Conservation (phyloP, 495 filamentous ascomycete genomes). For the Penicillium odoratum region DNA sequence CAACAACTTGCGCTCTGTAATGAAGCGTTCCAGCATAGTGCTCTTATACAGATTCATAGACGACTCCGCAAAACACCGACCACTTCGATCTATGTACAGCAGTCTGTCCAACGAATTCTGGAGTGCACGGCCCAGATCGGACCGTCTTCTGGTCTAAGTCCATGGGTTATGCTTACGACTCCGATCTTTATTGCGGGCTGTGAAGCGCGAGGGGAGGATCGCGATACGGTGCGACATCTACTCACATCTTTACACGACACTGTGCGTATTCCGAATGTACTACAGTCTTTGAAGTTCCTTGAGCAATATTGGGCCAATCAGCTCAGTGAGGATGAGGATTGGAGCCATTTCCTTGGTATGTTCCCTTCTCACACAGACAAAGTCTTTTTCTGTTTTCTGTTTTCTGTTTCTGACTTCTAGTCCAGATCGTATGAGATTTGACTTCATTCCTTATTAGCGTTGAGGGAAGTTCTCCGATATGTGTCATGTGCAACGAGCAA, state of each 20-base stretch:
- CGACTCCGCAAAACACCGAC: conserved; percentile 39
- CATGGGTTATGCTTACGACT: conserved; percentile 50
- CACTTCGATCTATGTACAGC: conserved; percentile 37
- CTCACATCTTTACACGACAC: conserved; percentile 43
- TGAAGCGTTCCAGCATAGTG: conserved; percentile 48
- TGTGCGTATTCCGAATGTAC: conserved; percentile 46
- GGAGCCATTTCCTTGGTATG: conserved; percentile 47
- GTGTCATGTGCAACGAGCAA: conserved; percentile 24
- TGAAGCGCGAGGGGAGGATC: conserved; percentile 42
- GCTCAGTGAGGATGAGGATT: conserved; percentile 42
- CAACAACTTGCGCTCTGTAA: conserved; percentile 47
- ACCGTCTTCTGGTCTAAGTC: conserved; percentile 42
- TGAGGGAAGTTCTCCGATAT: conserved; percentile 8
- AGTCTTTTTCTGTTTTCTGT: neutral
- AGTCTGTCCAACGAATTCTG: conserved; percentile 42
- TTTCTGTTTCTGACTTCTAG: conserved; percentile 10
- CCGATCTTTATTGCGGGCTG: conserved; percentile 49
- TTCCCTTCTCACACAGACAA: neutral
- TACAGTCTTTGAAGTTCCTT: conserved; percentile 46
- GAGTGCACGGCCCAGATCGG: conserved; percentile 45
- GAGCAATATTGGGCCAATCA: conserved; percentile 47
- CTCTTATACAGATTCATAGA: conserved; percentile 47
- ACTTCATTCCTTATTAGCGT: conserved; percentile 47
- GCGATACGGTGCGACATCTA: conserved; percentile 36
- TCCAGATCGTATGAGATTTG: conserved; percentile 47